Conservation (phyloP, 129 eudicot species). For the Silybum marianum region DNA sequence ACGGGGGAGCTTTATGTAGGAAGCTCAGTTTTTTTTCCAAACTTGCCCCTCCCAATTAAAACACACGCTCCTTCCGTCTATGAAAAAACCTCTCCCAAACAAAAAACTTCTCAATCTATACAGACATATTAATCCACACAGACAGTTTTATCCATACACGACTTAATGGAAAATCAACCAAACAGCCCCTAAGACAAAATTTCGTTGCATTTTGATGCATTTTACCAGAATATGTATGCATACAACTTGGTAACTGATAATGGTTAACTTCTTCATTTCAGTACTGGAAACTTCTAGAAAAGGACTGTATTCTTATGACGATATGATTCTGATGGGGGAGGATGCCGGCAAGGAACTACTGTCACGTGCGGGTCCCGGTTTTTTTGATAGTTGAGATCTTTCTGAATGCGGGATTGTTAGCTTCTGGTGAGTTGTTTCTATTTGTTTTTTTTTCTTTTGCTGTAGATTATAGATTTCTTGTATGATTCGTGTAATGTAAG, state of each 20-base stretch:
- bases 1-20: no score
- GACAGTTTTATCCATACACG: no score
- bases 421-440: slow-evolving; percentile 28
- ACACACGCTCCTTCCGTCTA: no score
- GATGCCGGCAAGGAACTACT: slow-evolving; percentile 98
- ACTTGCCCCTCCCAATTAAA: no score
- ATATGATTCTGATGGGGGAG: slow-evolving; percentile 85
- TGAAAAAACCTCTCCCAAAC: no score
- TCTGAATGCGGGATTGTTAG: slow-evolving; percentile 12
- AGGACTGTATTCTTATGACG: slow-evolving; percentile 67
- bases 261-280: slow-evolving; percentile 12
- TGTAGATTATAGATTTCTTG: slow-evolving; percentile 6
- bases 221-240: neutral
- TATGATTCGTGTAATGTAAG: neutral
- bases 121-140: no score
- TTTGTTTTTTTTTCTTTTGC: neutral
- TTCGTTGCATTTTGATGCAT: neutral
- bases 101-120: no score
- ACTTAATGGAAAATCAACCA: neutral
- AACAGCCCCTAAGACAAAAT: neutral
- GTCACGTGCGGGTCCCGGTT: slow-evolving; percentile 77
- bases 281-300: slow-evolving; percentile 85
- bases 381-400: slow-evolving; percentile 63
- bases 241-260: slow-evolving; percentile 1
- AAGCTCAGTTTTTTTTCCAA: no score